Evolutionary conservation across 352 stramenopile genomes (phyloP).

Genomic region (Phytopythium sindhum): DNA sequence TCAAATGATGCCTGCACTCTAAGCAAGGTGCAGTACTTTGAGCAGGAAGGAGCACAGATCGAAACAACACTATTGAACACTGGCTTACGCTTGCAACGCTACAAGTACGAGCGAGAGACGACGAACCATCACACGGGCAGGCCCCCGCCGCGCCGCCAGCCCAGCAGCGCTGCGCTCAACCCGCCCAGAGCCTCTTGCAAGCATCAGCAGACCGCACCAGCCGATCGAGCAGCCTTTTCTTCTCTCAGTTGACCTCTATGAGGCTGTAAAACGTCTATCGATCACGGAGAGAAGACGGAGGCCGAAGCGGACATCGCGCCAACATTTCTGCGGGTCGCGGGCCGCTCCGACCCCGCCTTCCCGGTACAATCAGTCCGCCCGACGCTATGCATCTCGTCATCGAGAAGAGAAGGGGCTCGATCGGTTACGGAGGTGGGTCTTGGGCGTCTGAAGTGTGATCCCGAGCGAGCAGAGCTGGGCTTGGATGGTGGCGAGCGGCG

Average conservation of each 20-base stretch:
- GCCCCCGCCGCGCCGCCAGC: background rate
- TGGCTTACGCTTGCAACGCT: background rate
- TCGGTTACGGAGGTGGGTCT: background rate
- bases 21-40: too few species aligned
- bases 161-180: background rate
- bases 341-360: slow-evolving; percentile 14
- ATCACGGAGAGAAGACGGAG: slow-evolving; percentile 46
- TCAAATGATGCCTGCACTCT: too few species aligned
- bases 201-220: background rate
- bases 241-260: slow-evolving; percentile 66
- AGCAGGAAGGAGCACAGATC: background rate
- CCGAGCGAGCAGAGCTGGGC: background rate
- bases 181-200: background rate
- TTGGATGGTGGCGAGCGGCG: background rate
- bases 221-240: slow-evolving; percentile 12
- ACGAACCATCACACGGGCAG: background rate
- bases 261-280: slow-evolving; percentile 69
- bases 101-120: background rate
- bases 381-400: slow-evolving; percentile 85
- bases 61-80: background rate
- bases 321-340: slow-evolving; percentile 75
- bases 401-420: slow-evolving; percentile 43
- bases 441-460: background rate
- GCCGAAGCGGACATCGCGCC: slow-evolving; percentile 22
- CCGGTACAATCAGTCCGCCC: slow-evolving; percentile 83